Conservation (phyloP, 1,139 yeast species). For the Geotrichum fermentans region DNA sequence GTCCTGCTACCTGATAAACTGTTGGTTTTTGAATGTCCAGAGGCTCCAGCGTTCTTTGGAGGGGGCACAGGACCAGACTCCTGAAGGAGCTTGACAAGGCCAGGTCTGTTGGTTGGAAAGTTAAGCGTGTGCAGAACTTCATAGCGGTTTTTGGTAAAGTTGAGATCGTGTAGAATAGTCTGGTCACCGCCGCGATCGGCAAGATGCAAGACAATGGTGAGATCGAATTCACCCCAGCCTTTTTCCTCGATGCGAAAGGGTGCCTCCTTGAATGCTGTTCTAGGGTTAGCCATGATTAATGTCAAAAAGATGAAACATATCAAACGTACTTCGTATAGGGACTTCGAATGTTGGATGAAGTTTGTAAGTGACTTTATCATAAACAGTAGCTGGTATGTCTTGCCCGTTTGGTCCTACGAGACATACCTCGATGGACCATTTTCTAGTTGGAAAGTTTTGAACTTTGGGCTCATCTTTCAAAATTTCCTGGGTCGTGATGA, state of each 20-base stretch:
- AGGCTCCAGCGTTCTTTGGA: constrained; percentile 36
- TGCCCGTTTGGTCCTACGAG: constrained; percentile 76
- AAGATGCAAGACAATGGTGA: constrained; percentile 71
- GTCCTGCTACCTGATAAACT: constrained; percentile 38
- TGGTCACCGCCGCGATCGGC: constrained; percentile 86
- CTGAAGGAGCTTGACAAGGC: constrained; percentile 61
- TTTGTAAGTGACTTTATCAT: constrained; percentile 88
- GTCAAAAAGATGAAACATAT: constrained; percentile 3
- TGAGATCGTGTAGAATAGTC: constrained; percentile 80
- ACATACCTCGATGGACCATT: constrained; percentile 77
- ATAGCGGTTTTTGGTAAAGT: constrained; percentile 74
- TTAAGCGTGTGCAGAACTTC: constrained; percentile 69
- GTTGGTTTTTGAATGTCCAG: constrained; percentile 32
- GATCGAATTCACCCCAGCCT: constrained; percentile 98
- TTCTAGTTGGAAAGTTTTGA: constrained; percentile 87
- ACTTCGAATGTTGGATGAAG: constrained; percentile 92
- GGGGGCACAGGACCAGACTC: constrained; percentile 80
- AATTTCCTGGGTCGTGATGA: constrained; percentile 81
- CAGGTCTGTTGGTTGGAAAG: constrained; percentile 74
- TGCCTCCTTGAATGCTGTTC: constrained; percentile 58
- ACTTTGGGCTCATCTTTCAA: constrained; percentile 80
- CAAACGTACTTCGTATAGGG: constrained; percentile 55
- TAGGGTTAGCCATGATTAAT: background rate
- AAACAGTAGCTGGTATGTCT: constrained; percentile 79
- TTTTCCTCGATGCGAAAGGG: constrained; percentile 88